Base-by-base conservation (phyloP, 352 stramenopile species). In the Phytophthora aleatoria region DNA sequence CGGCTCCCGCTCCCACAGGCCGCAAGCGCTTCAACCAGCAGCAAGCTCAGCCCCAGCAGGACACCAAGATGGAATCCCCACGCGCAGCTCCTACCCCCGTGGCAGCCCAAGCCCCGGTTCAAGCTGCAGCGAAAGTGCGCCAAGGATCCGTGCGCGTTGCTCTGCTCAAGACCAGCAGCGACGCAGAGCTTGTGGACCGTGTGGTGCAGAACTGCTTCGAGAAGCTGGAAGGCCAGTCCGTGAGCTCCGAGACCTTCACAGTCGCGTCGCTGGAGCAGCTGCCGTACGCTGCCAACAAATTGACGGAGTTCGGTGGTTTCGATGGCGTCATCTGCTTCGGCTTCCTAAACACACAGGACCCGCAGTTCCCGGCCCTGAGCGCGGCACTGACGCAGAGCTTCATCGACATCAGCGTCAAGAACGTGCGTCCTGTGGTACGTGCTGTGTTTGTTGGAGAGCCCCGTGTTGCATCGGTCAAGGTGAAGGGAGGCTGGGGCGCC, bases 341-440 rank as follows among this genome's bases (percentile, higher is more conserved):
- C 9, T 92, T 94, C 61, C 71, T 95, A 7, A 93, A 90, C 63
- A 76, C 81, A 16, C 68, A 73, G 26, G 82, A 93, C 56, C 70
- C 73, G 28, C 72, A 92, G 27, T 94, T 90, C 51, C 61, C 60
- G 9, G 76, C 78, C 30, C 59, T 91, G n/a, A 79, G 81, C 45
- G 53, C 82, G 9, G 66, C 77, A 13, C 48, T 95, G 35, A 86
- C 81, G 31, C 83, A 94, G 67, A 80, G 82, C 47, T 82, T 95
- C 57, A 92, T 94, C 10, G 83, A 94, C 60, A 91, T 95, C 48
- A 94, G 87, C 62, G 73, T 95, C 28, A 80, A 87, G 55, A 92
- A 87, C 61, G 71, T 85, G 35, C 88, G 91, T 53, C 87, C 87
- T 2, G 81, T 95, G 16, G 74, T 95, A 27, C 85, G 85, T 35